A percentile compares a stretch with the other conserved stretches of the same genome.
Conservation (phyloP, 257 asterid species). For the Jaltomata sinuosa region DNA sequence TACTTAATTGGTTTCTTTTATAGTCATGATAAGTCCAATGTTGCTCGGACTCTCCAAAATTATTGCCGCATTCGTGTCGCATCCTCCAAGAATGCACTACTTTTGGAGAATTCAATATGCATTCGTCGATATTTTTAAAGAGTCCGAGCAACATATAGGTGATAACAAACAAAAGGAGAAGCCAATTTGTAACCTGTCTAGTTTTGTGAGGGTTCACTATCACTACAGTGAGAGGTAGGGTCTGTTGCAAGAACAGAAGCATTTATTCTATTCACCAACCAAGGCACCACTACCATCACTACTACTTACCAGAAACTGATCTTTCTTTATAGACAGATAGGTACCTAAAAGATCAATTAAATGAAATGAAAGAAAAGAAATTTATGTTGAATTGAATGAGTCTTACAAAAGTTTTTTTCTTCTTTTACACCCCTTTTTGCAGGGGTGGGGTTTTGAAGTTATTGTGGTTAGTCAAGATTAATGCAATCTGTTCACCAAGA, state of each 20-base stretch:
- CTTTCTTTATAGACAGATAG: not conserved
- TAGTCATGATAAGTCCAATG: too few species aligned
- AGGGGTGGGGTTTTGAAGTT: not conserved
- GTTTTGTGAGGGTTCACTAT: constrained; percentile 3
- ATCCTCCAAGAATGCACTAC: too few species aligned
- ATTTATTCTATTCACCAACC: constrained; percentile 57
- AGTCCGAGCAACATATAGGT: too few species aligned
- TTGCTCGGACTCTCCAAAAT: too few species aligned
- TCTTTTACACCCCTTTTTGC: not conserved
- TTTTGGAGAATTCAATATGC: too few species aligned
- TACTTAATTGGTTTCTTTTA: not conserved
- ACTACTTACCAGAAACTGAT: not conserved
- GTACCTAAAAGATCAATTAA: not conserved
- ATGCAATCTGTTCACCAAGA: not conserved
- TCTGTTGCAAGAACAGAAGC: constrained; percentile 21
- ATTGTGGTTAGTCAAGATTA: not conserved
- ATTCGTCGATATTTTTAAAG: too few species aligned
- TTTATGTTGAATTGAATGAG: not conserved
- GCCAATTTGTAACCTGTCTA: constrained; percentile 32
- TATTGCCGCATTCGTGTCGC: too few species aligned
- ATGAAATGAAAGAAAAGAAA: not conserved
- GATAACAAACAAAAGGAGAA: constrained; percentile 22
- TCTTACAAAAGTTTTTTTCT: not conserved
- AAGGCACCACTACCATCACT: constrained; percentile 5
- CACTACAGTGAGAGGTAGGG: constrained; percentile 4